phyloP scores from a whole-genome alignment of 371 early-diverging fungal species.

The Rhizopus stolonifer region DNA sequence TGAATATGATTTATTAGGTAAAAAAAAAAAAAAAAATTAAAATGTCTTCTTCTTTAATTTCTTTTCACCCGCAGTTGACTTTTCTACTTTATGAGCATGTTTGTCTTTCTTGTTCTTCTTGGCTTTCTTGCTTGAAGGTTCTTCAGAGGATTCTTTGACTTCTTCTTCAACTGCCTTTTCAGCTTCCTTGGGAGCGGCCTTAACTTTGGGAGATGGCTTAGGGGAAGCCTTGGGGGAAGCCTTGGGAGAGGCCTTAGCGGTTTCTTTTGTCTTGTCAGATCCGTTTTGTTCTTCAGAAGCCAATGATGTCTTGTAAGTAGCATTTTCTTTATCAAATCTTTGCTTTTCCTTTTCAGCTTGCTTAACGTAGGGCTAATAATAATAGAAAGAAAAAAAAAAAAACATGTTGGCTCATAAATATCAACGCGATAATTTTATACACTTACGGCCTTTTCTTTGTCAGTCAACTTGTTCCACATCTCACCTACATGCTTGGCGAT shows the following conservation, averaged over 20 bases:
- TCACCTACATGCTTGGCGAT: conserved; percentile 78
- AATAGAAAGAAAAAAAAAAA: conserved; percentile 2
- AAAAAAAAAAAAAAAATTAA: no score
- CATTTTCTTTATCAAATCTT: conserved; percentile 16
- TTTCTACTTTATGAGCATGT: background rate
- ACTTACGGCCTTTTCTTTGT: conserved; percentile 59
- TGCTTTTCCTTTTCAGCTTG: conserved; percentile 21
- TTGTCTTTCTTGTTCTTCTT: conserved; percentile 13
- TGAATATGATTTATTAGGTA: no score
- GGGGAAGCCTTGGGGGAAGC: conserved; percentile 3
- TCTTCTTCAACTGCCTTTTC: background rate
- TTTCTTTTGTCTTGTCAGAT: conserved; percentile 7
- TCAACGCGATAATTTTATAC: background rate
- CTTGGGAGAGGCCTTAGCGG: background rate
- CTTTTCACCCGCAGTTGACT: conserved; percentile 4
- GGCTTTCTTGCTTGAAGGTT: conserved; percentile 5
- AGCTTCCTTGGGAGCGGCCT: conserved; percentile 6
- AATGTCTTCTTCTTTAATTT: conserved; percentile 3
- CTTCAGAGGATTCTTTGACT: background rate
- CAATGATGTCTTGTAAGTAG: conserved; percentile 9
- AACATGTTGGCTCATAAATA: background rate
- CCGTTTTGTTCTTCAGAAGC: background rate
- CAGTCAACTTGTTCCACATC: conserved; percentile 68
- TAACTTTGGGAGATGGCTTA: background rate
- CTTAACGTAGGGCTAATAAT: conserved; percentile 19